These are phyloP conservation scores for Trichoderma asperellum DNA, from an alignment of 2,329 filamentous ascomycete species.

Conservation along the genomic window DNA sequence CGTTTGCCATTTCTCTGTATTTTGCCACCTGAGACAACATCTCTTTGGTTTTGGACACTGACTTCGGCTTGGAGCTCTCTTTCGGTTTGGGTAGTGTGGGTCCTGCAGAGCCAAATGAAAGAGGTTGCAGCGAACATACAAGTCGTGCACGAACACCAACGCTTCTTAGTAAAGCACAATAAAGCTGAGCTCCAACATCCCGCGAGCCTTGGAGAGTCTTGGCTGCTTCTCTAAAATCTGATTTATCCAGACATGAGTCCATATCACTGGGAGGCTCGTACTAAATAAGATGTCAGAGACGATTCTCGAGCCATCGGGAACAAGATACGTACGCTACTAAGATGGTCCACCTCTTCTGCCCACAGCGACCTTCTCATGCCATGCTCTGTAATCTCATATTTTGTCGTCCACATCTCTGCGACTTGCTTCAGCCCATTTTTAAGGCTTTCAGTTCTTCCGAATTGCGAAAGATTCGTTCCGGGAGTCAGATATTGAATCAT, in stretches of 20 bases:
- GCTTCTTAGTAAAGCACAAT: constrained; percentile 83
- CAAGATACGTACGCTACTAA: constrained; percentile 55
- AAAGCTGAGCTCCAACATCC: constrained; percentile 87
- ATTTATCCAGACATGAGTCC: constrained; percentile 69
- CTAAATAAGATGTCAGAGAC: constrained; percentile 38
- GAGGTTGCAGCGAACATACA: constrained; percentile 85
- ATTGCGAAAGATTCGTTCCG: constrained; percentile 68
- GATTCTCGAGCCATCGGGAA: neutral
- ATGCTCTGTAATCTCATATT: constrained; percentile 71
- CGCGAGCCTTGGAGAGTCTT: constrained; percentile 75
- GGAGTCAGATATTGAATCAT: constrained; percentile 71
- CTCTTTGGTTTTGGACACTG: constrained; percentile 41
- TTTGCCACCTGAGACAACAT: constrained; percentile 31
- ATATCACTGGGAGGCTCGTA: constrained; percentile 63
- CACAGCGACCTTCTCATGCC: constrained; percentile 74
- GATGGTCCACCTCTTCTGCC: constrained; percentile 67
- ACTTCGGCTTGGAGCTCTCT: constrained; percentile 37
- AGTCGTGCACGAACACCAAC: constrained; percentile 80
- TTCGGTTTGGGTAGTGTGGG: constrained; percentile 53
- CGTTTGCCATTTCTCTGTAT: constrained; percentile 46
- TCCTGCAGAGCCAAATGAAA: constrained; percentile 66
- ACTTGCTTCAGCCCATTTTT: constrained; percentile 77
- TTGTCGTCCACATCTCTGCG: constrained; percentile 67
- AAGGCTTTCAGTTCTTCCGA: constrained; percentile 74
- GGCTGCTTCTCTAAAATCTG: constrained; percentile 75